Evolutionary conservation across 225 moss, liverwort and hornwort genomes (phyloP).

Genomic region (Physcomitrellopsis africana): DNA sequence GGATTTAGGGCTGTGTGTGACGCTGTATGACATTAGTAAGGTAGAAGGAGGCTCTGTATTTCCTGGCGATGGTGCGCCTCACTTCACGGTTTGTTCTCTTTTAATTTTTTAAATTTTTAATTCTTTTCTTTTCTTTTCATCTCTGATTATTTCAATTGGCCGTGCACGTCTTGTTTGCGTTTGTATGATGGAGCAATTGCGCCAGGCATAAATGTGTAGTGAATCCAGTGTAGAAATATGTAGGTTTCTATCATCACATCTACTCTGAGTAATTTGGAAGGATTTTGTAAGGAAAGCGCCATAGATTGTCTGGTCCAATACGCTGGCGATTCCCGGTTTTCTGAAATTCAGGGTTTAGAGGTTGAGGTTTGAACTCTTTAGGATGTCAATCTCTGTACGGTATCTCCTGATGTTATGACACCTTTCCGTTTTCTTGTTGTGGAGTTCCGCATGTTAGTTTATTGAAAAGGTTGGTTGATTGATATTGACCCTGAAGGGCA

Average conservation of each 20-base stretch:
- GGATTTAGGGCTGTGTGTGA: conserved; percentile 88
- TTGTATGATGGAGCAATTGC: not conserved
- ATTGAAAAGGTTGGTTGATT: not conserved
- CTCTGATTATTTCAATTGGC: too few species aligned
- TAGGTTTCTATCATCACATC: not conserved
- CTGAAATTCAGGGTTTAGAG: not conserved
- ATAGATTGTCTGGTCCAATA: not conserved
- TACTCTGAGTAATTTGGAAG: not conserved
- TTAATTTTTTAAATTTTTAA: not conserved
- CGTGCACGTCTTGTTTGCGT: not conserved
- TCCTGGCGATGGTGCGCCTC: conserved; percentile 80
- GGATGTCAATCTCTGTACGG: not conserved
- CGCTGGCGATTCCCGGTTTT: not conserved
- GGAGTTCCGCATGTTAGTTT: too few species aligned
- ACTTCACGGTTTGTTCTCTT: conserved; percentile 63
- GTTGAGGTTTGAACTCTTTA: not conserved
- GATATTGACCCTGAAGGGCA: not conserved
- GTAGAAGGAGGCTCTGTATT: conserved; percentile 83
- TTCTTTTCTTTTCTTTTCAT: too few species aligned
- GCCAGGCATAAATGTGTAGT: too few species aligned
- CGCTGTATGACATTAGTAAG: conserved; percentile 44
- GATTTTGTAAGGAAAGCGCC: not conserved
- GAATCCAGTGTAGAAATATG: too few species aligned
- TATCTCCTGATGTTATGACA: too few species aligned
- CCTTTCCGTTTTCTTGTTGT: too few species aligned